A percentile compares a stretch with the other conserved stretches of the same genome.
These are phyloP conservation scores for Cymbopogon citratus DNA, from an alignment of 176 grass and related monocot genomes.

Conservation along the genomic window DNA sequence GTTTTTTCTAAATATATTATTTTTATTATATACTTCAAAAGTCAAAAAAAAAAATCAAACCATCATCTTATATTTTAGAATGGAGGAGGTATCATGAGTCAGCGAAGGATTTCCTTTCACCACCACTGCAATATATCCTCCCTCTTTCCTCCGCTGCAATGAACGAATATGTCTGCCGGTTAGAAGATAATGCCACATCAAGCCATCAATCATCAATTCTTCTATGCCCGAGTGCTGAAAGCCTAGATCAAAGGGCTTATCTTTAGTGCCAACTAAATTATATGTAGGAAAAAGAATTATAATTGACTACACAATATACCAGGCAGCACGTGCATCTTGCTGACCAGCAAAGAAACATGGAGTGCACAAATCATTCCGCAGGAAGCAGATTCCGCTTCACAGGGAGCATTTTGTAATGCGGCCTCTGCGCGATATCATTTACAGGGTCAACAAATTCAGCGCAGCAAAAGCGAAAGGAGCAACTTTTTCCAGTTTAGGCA, in stretches of 20 bases:
- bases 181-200: neutral
- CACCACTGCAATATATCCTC: too few relatives aligned
- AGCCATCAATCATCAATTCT: neutral
- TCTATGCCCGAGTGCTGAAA: neutral
- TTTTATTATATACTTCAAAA: too few relatives aligned
- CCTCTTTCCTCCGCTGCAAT: too few relatives aligned
- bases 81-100: too few relatives aligned
- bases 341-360: neutral
- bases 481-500: neutral
- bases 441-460: neutral
- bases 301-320: neutral
- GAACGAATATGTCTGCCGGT: neutral
- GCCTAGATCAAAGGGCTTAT: neutral
- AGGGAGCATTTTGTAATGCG: neutral
- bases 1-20: too few relatives aligned
- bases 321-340: neutral
- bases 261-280: neutral
- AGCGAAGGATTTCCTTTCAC: too few relatives aligned
- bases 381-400: neutral
- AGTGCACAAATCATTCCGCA: neutral
- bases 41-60: too few relatives aligned
- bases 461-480: neutral
- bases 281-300: neutral
- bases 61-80: too few relatives aligned
- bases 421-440: neutral